A percentile compares a stretch with the other conserved stretches of the same genome.
Conservation (phyloP, 2,329 filamentous ascomycete species). For the Pseudogymnoascus sp. region DNA sequence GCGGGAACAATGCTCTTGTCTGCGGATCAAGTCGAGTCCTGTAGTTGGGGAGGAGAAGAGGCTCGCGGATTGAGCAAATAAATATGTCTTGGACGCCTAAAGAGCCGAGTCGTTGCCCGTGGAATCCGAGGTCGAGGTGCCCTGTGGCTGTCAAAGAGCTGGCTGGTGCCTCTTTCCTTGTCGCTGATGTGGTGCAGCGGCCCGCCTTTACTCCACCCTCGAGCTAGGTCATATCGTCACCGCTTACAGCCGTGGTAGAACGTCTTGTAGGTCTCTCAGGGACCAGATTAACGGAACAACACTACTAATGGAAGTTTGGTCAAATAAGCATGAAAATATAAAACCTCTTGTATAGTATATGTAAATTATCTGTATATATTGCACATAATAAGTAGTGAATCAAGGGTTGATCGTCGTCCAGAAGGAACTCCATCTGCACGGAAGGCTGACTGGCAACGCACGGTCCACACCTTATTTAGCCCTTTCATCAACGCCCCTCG, state of each 20-base stretch:
- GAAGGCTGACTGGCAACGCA: background rate
- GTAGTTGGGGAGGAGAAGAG: background rate
- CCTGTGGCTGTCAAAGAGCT: constrained; percentile 5
- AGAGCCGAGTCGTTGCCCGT: background rate
- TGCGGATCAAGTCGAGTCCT: background rate
- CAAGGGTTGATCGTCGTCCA: background rate
- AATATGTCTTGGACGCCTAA: background rate
- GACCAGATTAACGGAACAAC: background rate
- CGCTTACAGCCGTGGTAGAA: background rate
- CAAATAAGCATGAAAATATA: background rate
- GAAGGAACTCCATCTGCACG: background rate
- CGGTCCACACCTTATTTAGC: constrained; percentile 1
- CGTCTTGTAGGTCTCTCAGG: background rate
- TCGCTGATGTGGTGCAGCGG: constrained; percentile 5
- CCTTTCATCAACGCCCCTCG: background rate
- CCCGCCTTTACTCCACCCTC: background rate
- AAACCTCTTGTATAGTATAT: background rate
- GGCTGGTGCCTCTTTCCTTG: constrained; percentile 6
- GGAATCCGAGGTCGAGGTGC: constrained; percentile 4
- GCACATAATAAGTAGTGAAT: background rate
- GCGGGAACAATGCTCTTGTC: background rate
- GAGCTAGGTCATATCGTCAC: constrained; percentile 3
- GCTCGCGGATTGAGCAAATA: background rate
- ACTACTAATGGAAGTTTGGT: background rate
- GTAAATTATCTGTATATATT: background rate